Evolutionary conservation across 345 rosid genomes (phyloP), one percentile per base, ranked within the genome.

Genomic region (Trapa incisa): DNA sequence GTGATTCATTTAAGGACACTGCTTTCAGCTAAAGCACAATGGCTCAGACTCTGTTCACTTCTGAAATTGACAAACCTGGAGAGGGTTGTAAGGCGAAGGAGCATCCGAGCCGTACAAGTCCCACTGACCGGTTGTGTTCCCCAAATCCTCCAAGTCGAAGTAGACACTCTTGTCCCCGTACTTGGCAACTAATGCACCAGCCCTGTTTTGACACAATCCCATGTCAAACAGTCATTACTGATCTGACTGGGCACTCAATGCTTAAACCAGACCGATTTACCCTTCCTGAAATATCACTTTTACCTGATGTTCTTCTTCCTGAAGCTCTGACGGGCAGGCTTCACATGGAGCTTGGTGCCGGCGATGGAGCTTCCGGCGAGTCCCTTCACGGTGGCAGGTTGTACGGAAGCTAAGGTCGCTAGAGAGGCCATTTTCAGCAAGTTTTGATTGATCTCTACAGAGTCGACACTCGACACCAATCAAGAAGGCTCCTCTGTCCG

Each of bases 21-120:
- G 13, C 1, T 2, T 45, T 45, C 48, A 7, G 48, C 48, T 7
- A 7, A 11, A 45, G 11, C 48, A 11, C 13, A 45, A 11, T 13
- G 11, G 11, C 2, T 45, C 29, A 22, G 29, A 22, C 29, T 22
- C 29, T 22, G 29, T 22, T 22, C 29, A 22, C 29, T 45, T 11
- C 48, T 56, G 37, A 9, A 35, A n/a, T 60, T 3, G 2, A 42
- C 39, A 61, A 70, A 91, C 97, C 97, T 87, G 99, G 60, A 91
- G 92, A 74, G 97, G 2, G 84, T 94, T 94, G 77, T 88, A 88
- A 1, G 97, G 96, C 52, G 99, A 93, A 76, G 99, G 95, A 32
- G 96, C 92, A 82, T 91, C 99, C 16, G 99, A 94, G 38, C 97
- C 97, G 69, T 91, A 91, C 82, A 91, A 75, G 71, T 94, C 99